A percentile compares a stretch with the other conserved stretches of the same genome.
phyloP scores from a whole-genome alignment of 768 basidiomycete species.

The Gymnopilus junonius region DNA sequence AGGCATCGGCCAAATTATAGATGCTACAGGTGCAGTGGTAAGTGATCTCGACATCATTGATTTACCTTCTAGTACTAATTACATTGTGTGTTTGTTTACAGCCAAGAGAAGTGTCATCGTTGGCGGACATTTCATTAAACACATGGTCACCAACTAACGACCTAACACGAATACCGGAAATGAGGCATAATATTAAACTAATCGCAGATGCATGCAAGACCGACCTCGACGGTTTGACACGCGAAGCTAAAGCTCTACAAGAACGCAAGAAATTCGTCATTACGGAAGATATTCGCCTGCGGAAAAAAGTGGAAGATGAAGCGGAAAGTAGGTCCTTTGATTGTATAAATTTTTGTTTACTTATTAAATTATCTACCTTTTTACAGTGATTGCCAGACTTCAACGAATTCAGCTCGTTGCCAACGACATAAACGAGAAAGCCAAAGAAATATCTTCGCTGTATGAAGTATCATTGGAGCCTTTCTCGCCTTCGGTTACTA shows the following conservation, averaged over 20 bases:
- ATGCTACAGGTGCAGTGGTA: conserved; percentile 92
- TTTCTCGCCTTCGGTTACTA: conserved; percentile 74
- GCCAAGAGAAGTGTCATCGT: conserved; percentile 87
- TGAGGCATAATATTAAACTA: conserved; percentile 93
- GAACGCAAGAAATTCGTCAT: conserved; percentile 76
- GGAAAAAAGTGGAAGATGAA: conserved; percentile 74
- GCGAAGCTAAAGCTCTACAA: conserved; percentile 84
- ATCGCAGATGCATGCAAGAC: conserved; percentile 83
- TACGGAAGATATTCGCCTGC: conserved; percentile 72
- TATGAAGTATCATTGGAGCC: conserved; percentile 77
- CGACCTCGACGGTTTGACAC: conserved; percentile 86
- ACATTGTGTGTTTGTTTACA: conserved; percentile 32
- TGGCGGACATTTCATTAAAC: conserved; percentile 75
- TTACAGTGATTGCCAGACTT: conserved; percentile 74
- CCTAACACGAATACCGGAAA: conserved; percentile 88
- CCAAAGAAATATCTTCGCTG: conserved; percentile 63
- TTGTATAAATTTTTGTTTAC: not conserved
- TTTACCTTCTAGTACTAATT: conserved; percentile 5
- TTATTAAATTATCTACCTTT: conserved; percentile 1
- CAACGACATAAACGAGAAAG: conserved; percentile 66
- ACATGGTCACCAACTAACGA: conserved; percentile 91
- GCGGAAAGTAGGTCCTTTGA: conserved; percentile 57
- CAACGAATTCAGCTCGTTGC: conserved; percentile 79
- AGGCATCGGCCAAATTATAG: conserved; percentile 87
- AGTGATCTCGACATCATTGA: conserved; percentile 30